Percentiles rank a stretch among this genome's conserved stretches.
Evolutionary conservation across 371 early-diverging fungal species (phyloP).

Genomic region (Mucor racemosus): DNA sequence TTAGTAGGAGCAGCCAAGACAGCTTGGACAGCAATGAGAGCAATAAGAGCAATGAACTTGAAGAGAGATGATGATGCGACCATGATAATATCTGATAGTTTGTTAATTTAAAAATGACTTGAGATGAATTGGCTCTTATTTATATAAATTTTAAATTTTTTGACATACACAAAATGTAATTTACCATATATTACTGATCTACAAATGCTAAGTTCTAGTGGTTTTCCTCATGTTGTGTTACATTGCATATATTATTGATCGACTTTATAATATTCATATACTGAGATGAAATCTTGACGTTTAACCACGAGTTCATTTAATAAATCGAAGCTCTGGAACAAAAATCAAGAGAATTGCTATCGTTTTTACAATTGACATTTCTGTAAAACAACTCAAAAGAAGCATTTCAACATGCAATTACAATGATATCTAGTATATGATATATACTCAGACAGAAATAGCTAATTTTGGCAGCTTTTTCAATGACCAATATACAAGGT

Average conservation of each 20-base stretch:
- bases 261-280: not conserved
- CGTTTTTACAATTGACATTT: too few relatives aligned
- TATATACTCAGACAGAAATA: too few relatives aligned
- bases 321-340: too few relatives aligned
- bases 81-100: not conserved
- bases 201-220: not conserved
- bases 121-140: not conserved
- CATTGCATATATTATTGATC: not conserved
- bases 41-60: not conserved
- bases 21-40: not conserved
- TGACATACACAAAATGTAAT: not conserved
- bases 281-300: not conserved
- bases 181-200: not conserved
- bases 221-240: constrained; percentile 2
- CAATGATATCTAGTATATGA: too few relatives aligned
- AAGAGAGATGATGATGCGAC: not conserved
- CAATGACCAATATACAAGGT: too few relatives aligned
- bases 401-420: too few relatives aligned
- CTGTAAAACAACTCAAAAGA: too few relatives aligned
- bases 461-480: too few relatives aligned
- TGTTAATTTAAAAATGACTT: not conserved
- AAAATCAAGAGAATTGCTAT: too few relatives aligned
- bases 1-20: not conserved
- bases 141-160: not conserved
- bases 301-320: too few relatives aligned